These are phyloP conservation scores for Myxozyma udenii DNA, from an alignment of 805 yeast species.

Conservation along the genomic window DNA sequence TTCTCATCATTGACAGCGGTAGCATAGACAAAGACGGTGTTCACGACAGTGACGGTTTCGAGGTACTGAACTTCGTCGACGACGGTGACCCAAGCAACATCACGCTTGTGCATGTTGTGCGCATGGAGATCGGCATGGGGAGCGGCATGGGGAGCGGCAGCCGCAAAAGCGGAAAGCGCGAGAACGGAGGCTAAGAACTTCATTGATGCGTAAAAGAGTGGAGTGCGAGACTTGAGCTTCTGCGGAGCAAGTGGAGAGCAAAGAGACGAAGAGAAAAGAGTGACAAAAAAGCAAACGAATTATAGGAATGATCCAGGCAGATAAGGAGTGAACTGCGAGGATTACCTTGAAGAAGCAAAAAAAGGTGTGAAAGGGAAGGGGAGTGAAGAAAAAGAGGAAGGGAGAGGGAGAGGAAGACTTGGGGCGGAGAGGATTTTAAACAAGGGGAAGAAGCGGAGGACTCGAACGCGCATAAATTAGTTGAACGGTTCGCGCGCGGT, in stretches of 20 bases:
- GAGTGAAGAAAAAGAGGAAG: background rate
- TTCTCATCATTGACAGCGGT: background rate
- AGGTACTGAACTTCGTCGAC: slow-evolving; percentile 12
- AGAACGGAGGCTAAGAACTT: slow-evolving; percentile 1
- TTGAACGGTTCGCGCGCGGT: no score
- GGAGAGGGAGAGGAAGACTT: background rate
- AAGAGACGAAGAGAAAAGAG: background rate
- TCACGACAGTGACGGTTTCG: slow-evolving; percentile 19
- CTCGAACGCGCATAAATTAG: no score
- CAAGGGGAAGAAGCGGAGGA: background rate
- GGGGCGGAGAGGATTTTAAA: background rate
- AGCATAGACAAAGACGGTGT: slow-evolving; percentile 21
- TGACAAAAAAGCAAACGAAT: background rate
- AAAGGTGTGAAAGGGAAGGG: background rate
- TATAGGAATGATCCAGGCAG: slow-evolving; percentile 11
- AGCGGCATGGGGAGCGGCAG: slow-evolving; percentile 13
- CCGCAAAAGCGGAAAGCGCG: slow-evolving; percentile 13
- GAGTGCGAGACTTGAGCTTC: background rate
- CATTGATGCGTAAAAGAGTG: background rate
- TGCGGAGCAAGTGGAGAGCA: background rate
- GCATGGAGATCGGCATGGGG: slow-evolving; percentile 6
- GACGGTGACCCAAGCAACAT: slow-evolving; percentile 23
- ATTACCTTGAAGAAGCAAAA: background rate
- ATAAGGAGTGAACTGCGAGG: slow-evolving; percentile 6
- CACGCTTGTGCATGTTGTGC: slow-evolving; percentile 20